These are phyloP conservation scores for Coriaria nepalensis DNA, from an alignment of 306 rosid species.

Conservation along the genomic window DNA sequence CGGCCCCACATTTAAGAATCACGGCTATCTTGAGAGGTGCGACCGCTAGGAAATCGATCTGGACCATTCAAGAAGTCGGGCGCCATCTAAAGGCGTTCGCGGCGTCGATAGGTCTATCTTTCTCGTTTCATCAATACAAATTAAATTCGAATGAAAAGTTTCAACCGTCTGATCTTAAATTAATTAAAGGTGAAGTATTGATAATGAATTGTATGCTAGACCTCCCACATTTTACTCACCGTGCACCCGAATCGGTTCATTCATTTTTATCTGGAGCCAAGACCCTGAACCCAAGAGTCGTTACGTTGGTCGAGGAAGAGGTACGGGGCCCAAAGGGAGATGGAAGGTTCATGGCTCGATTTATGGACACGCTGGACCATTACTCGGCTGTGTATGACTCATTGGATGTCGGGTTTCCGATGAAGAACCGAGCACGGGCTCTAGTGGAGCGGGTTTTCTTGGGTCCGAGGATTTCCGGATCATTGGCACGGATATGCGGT, in stretches of 20 bases:
- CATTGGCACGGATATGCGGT: constrained; percentile 41
- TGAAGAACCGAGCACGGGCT: constrained; percentile 49
- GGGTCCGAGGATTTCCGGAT: constrained; percentile 50
- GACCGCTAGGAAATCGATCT: constrained; percentile 33
- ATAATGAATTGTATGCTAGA: constrained; percentile 67
- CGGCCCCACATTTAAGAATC: constrained; percentile 55
- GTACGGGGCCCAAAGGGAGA: constrained; percentile 19
- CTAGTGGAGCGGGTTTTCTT: constrained; percentile 70
- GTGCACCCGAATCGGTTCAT: constrained; percentile 38
- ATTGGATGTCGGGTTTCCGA: constrained; percentile 60
- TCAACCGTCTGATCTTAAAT: constrained; percentile 33
- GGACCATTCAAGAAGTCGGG: constrained; percentile 64
- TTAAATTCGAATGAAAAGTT: constrained; percentile 72
- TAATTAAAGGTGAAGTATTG: constrained; percentile 63
- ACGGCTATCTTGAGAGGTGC: constrained; percentile 55
- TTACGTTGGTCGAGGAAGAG: constrained; percentile 66
- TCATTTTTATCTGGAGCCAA: constrained; percentile 62
- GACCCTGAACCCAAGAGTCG: constrained; percentile 35
- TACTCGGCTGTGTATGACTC: constrained; percentile 77
- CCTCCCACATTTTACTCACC: constrained; percentile 55
- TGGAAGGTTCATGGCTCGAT: constrained; percentile 50
- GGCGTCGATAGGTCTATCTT: constrained; percentile 56
- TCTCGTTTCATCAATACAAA: constrained; percentile 78
- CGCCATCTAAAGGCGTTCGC: constrained; percentile 60
- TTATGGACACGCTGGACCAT: constrained; percentile 56